phyloP scores from a whole-genome alignment of 495 filamentous ascomycete species.

The Choiromyces venosus region DNA sequence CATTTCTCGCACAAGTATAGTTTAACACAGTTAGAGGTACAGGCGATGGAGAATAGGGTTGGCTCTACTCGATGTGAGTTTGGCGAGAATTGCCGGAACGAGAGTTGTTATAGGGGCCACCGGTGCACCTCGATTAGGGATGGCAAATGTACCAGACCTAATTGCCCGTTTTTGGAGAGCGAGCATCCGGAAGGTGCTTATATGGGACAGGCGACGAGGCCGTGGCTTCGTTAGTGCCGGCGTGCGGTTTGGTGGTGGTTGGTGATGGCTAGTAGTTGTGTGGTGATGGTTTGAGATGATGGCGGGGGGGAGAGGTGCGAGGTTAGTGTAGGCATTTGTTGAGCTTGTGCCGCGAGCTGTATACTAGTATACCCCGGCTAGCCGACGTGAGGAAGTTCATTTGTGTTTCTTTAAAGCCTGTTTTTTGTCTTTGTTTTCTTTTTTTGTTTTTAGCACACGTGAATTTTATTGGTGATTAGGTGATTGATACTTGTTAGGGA shows the following conservation, averaged over 20 bases:
- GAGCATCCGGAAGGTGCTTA: slow-evolving; percentile 26
- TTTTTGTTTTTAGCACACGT: not conserved
- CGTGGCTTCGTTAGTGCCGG: not conserved
- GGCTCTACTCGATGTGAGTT: slow-evolving; percentile 38
- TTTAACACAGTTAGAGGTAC: slow-evolving; percentile 25
- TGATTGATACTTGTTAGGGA: not conserved
- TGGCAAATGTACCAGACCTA: slow-evolving; percentile 28
- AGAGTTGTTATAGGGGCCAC: slow-evolving; percentile 36
- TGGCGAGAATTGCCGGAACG: slow-evolving; percentile 33
- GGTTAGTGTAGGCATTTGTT: not conserved
- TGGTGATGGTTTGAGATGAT: not conserved
- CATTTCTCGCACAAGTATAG: slow-evolving; percentile 37
- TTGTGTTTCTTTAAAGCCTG: not conserved
- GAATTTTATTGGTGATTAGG: not conserved
- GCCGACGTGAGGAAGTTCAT: not conserved
- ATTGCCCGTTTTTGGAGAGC: slow-evolving; percentile 33
- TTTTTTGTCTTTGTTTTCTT: not conserved
- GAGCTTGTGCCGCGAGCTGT: not conserved
- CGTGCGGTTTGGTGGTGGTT: not conserved
- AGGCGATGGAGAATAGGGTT: slow-evolving; percentile 35
- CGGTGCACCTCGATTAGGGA: slow-evolving; percentile 19
- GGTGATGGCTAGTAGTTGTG: not conserved
- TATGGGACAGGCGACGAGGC: not conserved
- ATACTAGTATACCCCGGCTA: not conserved
- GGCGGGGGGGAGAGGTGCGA: not conserved